phyloP scores from a whole-genome alignment of 2,329 filamentous ascomycete species.

The Apiospora malaysiana region DNA sequence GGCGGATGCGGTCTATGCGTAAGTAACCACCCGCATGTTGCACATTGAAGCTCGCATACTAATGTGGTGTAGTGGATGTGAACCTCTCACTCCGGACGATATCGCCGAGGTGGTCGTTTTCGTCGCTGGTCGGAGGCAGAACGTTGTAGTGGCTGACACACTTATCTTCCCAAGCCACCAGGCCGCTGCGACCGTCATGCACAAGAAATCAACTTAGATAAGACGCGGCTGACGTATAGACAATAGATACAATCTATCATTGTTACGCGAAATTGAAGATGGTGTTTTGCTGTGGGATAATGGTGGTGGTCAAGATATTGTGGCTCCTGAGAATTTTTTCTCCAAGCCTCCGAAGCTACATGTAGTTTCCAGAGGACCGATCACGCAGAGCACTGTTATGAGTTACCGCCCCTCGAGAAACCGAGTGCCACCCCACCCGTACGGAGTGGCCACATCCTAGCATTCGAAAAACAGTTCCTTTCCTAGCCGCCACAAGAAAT shows the following conservation, averaged over 20 bases:
- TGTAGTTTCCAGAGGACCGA: neutral
- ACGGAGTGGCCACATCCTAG: too few relatives aligned
- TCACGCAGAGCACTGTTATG: too few relatives aligned
- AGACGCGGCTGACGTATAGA: neutral
- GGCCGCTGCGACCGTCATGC: conserved; percentile 45
- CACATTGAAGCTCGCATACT: conserved; percentile 23
- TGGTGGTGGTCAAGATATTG: neutral
- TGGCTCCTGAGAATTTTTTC: neutral
- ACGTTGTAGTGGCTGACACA: conserved; percentile 81
- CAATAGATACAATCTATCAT: neutral
- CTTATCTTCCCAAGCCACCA: conserved; percentile 80
- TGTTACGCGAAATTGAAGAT: neutral
- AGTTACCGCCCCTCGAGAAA: too few relatives aligned
- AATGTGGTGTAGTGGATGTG: conserved; percentile 41
- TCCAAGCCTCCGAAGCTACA: neutral
- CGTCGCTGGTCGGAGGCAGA: conserved; percentile 75
- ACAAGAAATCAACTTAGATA: conserved; percentile 34
- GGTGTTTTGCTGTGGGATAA: neutral
- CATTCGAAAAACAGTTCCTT: too few relatives aligned
- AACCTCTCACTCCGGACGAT: conserved; percentile 78
- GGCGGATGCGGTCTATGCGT: conserved; percentile 73
- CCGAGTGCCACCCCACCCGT: too few relatives aligned
- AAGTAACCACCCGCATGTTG: conserved; percentile 42
- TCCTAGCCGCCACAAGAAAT: neutral
- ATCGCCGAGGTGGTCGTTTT: conserved; percentile 82